A percentile compares a stretch with the other conserved stretches of the same genome.
Evolutionary conservation across 1,139 yeast genomes (phyloP).

Genomic region (Yamadazyma sp.): DNA sequence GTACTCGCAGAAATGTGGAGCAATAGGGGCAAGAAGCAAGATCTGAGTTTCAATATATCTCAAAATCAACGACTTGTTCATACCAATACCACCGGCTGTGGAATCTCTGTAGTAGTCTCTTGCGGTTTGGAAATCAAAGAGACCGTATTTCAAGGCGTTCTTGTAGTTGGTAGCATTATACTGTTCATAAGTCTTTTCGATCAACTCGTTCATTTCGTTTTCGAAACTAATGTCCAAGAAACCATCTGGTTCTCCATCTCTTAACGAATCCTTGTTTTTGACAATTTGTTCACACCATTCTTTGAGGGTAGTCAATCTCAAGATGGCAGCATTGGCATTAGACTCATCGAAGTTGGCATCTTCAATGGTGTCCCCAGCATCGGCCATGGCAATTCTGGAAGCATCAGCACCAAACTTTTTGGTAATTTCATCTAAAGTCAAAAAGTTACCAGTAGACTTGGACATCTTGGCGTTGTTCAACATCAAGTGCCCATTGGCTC

Average conservation of each 20-base stretch:
- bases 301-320: slow-evolving; percentile 86
- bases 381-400: slow-evolving; percentile 94
- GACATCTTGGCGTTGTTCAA: slow-evolving; percentile 98
- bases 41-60: slow-evolving; percentile 86
- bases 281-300: slow-evolving; percentile 90
- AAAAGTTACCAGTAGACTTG: slow-evolving; percentile 94
- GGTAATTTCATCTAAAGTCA: slow-evolving; percentile 83
- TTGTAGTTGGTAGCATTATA: slow-evolving; percentile 78
- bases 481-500: slow-evolving; percentile 94
- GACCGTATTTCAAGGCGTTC: slow-evolving; percentile 84
- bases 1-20: slow-evolving; percentile 94
- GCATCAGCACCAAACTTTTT: slow-evolving; percentile 97
- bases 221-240: slow-evolving; percentile 90
- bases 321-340: slow-evolving; percentile 95
- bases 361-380: slow-evolving; percentile 96
- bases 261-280: slow-evolving; percentile 51
- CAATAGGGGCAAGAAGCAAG: slow-evolving; percentile 82
- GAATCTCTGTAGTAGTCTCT: slow-evolving; percentile 96
- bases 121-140: slow-evolving; percentile 91
- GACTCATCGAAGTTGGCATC: slow-evolving; percentile 98
- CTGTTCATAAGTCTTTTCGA: slow-evolving; percentile 68
- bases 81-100: slow-evolving; percentile 53
- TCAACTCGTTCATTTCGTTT: slow-evolving; percentile 85
- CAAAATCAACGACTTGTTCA: slow-evolving; percentile 82
- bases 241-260: slow-evolving; percentile 65